Percentiles rank a stretch among this genome's conserved stretches.
Evolutionary conservation across 1,139 yeast genomes (phyloP).

Genomic region (Candida albicans): DNA sequence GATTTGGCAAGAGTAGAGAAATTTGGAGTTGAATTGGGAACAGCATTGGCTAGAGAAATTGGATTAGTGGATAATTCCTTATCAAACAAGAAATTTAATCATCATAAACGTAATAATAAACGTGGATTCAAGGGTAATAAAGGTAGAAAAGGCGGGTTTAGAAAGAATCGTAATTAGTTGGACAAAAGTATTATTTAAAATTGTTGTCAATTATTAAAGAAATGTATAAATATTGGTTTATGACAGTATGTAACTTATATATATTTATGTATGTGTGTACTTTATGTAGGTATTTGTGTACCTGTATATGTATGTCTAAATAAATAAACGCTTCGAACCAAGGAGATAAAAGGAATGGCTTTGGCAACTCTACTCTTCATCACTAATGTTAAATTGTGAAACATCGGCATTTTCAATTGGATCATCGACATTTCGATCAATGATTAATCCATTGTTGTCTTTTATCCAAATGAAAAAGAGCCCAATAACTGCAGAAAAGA

Average conservation of each 20-base stretch:
- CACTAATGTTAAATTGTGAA: constrained; percentile 23
- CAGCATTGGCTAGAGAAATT: constrained; percentile 66
- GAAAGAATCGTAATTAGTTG: constrained; percentile 5
- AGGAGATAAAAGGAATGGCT: not conserved
- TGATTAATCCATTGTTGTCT: constrained; percentile 33
- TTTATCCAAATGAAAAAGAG: constrained; percentile 38
- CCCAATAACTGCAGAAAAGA: constrained; percentile 20
- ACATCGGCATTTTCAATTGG: constrained; percentile 19
- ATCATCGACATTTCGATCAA: constrained; percentile 21
- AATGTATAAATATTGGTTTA: too few species aligned
- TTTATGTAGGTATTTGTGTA: not conserved
- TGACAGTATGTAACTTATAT: not conserved
- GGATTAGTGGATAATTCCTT: constrained; percentile 50
- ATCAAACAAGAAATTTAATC: constrained; percentile 20
- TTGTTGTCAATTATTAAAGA: too few species aligned
- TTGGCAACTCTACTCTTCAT: constrained; percentile 16
- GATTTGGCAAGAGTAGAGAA: constrained; percentile 72
- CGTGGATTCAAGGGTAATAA: constrained; percentile 13
- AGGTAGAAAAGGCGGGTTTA: constrained; percentile 6
- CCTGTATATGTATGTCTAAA: not conserved
- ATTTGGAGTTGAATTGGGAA: constrained; percentile 76
- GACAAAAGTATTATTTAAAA: not conserved
- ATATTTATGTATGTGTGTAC: not conserved
- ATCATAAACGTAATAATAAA: constrained; percentile 14
- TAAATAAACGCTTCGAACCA: not conserved